Conservation (phyloP, 2,329 filamentous ascomycete genomes). For the Salinomyces thailandicus region DNA sequence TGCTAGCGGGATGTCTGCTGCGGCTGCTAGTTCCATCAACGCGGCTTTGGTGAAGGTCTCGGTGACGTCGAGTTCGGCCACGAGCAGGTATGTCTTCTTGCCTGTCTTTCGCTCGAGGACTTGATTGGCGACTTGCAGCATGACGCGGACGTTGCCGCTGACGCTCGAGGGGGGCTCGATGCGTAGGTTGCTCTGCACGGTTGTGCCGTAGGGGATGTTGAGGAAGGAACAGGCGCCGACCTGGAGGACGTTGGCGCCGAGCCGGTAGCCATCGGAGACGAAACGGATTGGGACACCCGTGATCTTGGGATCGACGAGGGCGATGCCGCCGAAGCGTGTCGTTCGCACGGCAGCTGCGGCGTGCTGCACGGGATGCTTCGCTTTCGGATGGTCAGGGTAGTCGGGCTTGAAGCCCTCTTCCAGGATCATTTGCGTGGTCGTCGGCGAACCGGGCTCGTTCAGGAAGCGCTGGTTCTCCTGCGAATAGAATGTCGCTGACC, state of each 20-base stretch:
- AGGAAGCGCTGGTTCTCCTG: constrained; percentile 9
- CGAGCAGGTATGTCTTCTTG: constrained; percentile 15
- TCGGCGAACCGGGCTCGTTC: constrained; percentile 6
- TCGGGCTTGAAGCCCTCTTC: constrained; percentile 6
- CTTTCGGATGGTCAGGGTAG: constrained; percentile 8
- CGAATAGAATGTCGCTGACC: constrained; percentile 12
- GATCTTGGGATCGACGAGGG: constrained; percentile 19
- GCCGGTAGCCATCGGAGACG: constrained; percentile 13
- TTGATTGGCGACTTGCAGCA: constrained; percentile 20
- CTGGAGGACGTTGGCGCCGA: constrained; percentile 10
- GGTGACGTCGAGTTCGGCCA: constrained; percentile 22
- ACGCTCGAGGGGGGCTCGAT: constrained; percentile 13
- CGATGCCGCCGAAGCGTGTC: constrained; percentile 14
- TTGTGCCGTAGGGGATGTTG: constrained; percentile 19
- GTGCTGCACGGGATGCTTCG: constrained; percentile 3
- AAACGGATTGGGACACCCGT: constrained; percentile 20
- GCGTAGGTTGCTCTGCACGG: constrained; percentile 18
- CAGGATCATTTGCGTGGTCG: constrained; percentile 2
- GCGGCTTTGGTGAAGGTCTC: constrained; percentile 15
- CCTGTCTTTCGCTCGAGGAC: constrained; percentile 19
- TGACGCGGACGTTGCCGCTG: constrained; percentile 10
- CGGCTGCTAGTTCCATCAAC: constrained; percentile 17
- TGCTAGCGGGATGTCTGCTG: constrained; percentile 6
- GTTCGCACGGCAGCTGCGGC: constrained; percentile 1
- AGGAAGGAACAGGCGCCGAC: constrained; percentile 21